phyloP scores from a whole-genome alignment of 768 basidiomycete genomes.

The Solioccasus polychromus region DNA sequence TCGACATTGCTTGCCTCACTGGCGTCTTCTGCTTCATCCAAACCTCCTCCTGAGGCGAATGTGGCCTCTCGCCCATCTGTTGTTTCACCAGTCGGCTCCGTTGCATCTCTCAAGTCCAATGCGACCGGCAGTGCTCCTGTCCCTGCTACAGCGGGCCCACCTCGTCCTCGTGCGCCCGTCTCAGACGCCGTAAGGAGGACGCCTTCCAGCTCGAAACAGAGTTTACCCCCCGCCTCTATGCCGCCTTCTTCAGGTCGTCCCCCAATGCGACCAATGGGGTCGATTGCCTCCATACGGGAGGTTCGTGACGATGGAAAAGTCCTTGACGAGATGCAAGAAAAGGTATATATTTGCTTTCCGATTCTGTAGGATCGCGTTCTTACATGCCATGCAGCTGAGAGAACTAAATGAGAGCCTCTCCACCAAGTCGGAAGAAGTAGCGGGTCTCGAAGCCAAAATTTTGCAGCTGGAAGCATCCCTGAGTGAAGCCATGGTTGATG shows the following conservation, averaged over 20 bases:
- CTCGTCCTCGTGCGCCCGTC: conserved; percentile 63
- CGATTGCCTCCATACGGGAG: conserved; percentile 75
- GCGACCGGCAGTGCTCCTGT: conserved; percentile 27
- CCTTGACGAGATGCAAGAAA: conserved; percentile 54
- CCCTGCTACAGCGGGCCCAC: conserved; percentile 23
- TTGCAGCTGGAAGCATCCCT: conserved; percentile 49
- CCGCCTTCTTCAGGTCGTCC: conserved; percentile 35
- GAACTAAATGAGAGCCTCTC: conserved; percentile 53
- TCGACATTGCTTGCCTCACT: conserved; percentile 29
- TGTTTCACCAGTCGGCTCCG: conserved; percentile 54
- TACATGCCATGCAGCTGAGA: conserved; percentile 45
- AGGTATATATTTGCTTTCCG: conserved; percentile 39
- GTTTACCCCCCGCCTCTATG: conserved; percentile 26
- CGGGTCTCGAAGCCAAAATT: conserved; percentile 53
- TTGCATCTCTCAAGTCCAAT: conserved; percentile 44
- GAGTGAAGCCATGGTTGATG: conserved; percentile 43
- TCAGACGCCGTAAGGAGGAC: conserved; percentile 63
- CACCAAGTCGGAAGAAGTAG: conserved; percentile 48
- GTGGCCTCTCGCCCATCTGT: conserved; percentile 45
- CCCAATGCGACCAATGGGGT: conserved; percentile 50
- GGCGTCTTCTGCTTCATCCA: conserved; percentile 21
- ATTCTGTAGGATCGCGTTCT: conserved; percentile 1
- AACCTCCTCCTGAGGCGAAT: conserved; percentile 21
- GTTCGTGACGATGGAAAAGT: conserved; percentile 60
- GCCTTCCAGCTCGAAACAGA: conserved; percentile 41